Base-by-base conservation (phyloP, 1,284 basidiomycete species). In the Chalciporus sp. region DNA sequence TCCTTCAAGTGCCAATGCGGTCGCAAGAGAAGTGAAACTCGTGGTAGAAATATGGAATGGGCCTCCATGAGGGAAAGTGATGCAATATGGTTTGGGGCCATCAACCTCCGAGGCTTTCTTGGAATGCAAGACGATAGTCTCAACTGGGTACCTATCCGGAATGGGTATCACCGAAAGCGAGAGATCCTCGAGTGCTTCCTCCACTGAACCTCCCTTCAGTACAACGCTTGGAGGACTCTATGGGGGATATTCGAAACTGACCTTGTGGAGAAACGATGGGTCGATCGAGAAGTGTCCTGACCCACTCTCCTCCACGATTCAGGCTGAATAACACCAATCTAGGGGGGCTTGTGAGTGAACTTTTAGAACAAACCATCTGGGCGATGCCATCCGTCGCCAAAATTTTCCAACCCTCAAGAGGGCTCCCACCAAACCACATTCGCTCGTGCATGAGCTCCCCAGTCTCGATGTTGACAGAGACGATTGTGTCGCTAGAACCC, bases 31-130 rank as follows among this genome's bases (percentile, higher is more conserved):
- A 2, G 61, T 64, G 57, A 84, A 88, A 0, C 72, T 70, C 0
- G 79, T 82, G 0, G 75, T 75, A 8, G 64, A 72, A 0, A 74
- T 71, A 0, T 59, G 68, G 66, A 89, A 86, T 0, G 86, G 86
- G 0, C 86, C 86, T 9, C 88, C 88, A 59, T 89, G 88, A 6
- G 80, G 79, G 10, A 74, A 64, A 0, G 78, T 77, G 41, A 88
- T 74, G 47, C 77, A 77, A 2, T 77, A 75, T 1, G 69, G 65
- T 12, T 69, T 66, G 1, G 57, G 59, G 16, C 49, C 52, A 2
- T 54, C 20, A 2, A 57, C 53, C 26, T 61, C 51, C 35, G 53
- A 48, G 11, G 55, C 37, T 23, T 46, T 47, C 41, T 55, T 49
- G 23, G 58, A 65, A 40, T 68, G 70, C 27, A 84, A 61, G 8